These are phyloP conservation scores for Coemansia biformis DNA, from an alignment of 192 early-diverging fungal species.

Conservation along the genomic window DNA sequence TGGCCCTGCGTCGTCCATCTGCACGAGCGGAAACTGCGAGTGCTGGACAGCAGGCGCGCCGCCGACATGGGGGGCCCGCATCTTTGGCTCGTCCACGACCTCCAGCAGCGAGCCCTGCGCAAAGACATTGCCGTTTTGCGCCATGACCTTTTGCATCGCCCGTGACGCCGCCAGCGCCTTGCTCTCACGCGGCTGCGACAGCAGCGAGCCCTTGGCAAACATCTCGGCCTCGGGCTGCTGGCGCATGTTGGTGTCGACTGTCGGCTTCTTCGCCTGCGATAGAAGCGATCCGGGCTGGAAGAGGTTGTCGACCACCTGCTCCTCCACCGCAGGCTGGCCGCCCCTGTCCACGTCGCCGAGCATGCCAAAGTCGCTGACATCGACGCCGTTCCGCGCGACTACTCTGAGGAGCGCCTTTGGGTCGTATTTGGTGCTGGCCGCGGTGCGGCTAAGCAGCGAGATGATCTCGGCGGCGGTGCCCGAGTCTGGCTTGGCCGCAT, in stretches of 20 bases:
- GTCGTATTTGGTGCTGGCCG: constrained; percentile 28
- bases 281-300: constrained; percentile 43
- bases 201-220: constrained; percentile 44
- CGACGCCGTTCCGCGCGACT: constrained; percentile 30
- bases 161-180: constrained; percentile 47
- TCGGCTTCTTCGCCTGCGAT: constrained; percentile 35
- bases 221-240: constrained; percentile 22
- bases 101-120: constrained; percentile 43
- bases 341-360: constrained; percentile 3
- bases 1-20: constrained; percentile 10
- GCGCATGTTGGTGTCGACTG: constrained; percentile 14
- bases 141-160: constrained; percentile 45
- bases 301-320: constrained; percentile 8
- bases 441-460: constrained; percentile 23
- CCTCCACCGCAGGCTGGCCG: constrained; percentile 5
- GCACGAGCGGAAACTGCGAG: constrained; percentile 32
- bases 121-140: constrained; percentile 41
- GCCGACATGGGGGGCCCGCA: constrained; percentile 32
- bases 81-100: constrained; percentile 32
- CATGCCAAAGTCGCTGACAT: constrained; percentile 37
- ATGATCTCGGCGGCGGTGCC: constrained; percentile 30
- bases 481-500: constrained; percentile 7
- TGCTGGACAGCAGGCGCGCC: constrained; percentile 18
- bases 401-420: constrained; percentile 27
- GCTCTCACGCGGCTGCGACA: constrained; percentile 46